Base-by-base conservation (phyloP, 768 basidiomycete species). In the Macrocybe gigantea region DNA sequence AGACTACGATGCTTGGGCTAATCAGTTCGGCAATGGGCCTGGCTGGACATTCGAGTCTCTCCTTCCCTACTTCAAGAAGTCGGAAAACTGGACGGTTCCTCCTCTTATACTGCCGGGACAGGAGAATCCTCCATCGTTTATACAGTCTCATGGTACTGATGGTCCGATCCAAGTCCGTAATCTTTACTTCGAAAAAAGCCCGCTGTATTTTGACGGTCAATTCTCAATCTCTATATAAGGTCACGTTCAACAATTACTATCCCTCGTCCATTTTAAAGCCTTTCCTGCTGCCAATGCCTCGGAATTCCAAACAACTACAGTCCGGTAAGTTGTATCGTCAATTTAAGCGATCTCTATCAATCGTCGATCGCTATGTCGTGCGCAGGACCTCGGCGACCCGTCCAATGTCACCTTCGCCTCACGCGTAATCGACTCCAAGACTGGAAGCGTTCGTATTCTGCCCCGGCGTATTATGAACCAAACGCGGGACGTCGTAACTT, bases 401-500 rank as follows among this genome's bases (percentile, higher is more conserved):
- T 49, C 51, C 6, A 51, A 48, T 33, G 50, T 51, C 6, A 59
- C 53, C 49, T 51, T 57, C 29, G 46, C 41, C 36, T 53, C 52
- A 12, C 45, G 41, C 30, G 9, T 53, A 49, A 50, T 33, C 43
- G 52, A 33, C 15, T 30, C 42, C 42, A 8, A 30, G 12, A 13
- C 12, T 14, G 14, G 1, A 7, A 7, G 10, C 29, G 15, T 12
- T 8, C 29, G 1, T 31, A 38, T 15, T 31, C 36, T 6, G 22
- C 2, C 3, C 11, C 38, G 14, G 14, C 33, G 48, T 29, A 47
- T 38, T 9, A 15, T 7, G 9, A 22, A 22, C 6, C 32, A 22
- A 36, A 46, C 34, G 43, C 43, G 6, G 48, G 50, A 29, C 56
- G 64, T 7, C 45, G 50, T 7, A 71, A 70, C 52, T 52, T 71